Conservation (phyloP, 2,329 filamentous ascomycete species). For the Ophidiomyces ophidiicola region DNA sequence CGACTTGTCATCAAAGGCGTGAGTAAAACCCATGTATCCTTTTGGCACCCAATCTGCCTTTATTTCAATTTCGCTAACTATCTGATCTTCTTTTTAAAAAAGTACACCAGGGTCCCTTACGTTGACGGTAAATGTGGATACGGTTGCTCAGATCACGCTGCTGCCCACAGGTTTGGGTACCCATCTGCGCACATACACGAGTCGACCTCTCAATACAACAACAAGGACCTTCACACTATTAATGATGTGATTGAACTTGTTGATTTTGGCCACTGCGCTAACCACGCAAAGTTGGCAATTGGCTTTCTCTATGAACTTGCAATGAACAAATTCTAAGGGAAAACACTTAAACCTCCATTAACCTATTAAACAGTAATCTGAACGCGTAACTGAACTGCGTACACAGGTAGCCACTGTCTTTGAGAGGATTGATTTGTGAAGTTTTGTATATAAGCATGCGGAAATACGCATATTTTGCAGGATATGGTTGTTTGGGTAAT, state of each 20-base stretch:
- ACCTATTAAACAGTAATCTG: too few relatives aligned
- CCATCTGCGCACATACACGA: slow-evolving; percentile 7
- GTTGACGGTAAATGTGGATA: slow-evolving; percentile 6
- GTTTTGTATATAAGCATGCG: too few relatives aligned
- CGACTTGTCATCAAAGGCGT: slow-evolving; percentile 9
- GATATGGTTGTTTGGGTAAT: too few relatives aligned
- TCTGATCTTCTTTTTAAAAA: neutral
- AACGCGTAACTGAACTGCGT: too few relatives aligned
- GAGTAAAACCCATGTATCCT: neutral
- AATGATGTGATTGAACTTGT: slow-evolving; percentile 4
- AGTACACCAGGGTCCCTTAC: slow-evolving; percentile 9
- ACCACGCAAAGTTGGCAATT: slow-evolving; percentile 9
- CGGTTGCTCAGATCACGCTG: slow-evolving; percentile 10
- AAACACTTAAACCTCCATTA: neutral
- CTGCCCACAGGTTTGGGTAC: slow-evolving; percentile 5
- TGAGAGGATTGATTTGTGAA: too few relatives aligned
- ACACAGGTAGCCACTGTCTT: too few relatives aligned
- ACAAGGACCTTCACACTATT: slow-evolving; percentile 7
- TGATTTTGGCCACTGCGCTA: slow-evolving; percentile 2
- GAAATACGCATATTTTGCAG: too few relatives aligned
- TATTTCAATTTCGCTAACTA: too few relatives aligned
- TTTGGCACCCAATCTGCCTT: neutral
- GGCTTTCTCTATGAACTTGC: slow-evolving; percentile 11
- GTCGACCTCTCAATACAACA: neutral
- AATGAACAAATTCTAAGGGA: slow-evolving; percentile 1